A percentile compares a stretch with the other conserved stretches of the same genome.
Evolutionary conservation across 495 filamentous ascomycete genomes (phyloP).

Genomic region (Penicillium manginii): DNA sequence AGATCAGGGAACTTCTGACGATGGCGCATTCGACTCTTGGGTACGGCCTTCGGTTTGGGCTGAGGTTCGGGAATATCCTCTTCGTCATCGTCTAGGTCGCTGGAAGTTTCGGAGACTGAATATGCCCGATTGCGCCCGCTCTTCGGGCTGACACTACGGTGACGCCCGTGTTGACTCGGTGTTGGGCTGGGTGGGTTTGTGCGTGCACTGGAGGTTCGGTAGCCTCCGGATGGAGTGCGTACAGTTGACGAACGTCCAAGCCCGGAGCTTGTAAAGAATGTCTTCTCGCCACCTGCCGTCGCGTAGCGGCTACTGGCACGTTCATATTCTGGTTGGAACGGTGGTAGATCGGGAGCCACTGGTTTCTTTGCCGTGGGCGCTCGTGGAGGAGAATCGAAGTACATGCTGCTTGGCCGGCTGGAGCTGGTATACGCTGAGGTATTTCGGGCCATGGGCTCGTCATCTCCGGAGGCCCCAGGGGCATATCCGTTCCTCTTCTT

Average conservation of each 20-base stretch:
- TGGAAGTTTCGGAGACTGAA: conserved; percentile 42
- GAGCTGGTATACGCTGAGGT: conserved; percentile 53
- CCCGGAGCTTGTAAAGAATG: conserved; percentile 51
- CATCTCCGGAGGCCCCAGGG: conserved; percentile 55
- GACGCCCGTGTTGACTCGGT: conserved; percentile 30
- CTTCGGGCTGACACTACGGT: conserved; percentile 48
- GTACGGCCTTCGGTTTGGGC: conserved; percentile 46
- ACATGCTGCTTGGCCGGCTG: conserved; percentile 35
- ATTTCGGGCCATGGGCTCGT: conserved; percentile 59
- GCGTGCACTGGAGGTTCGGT: conserved; percentile 33
- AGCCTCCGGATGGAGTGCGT: conserved; percentile 45
- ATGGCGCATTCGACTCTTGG: conserved; percentile 45
- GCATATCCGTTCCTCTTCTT: conserved; percentile 58
- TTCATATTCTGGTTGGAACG: conserved; percentile 39
- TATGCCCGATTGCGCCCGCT: conserved; percentile 30
- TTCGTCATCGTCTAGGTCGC: conserved; percentile 33
- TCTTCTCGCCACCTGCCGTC: conserved; percentile 70
- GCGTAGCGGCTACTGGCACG: conserved; percentile 72
- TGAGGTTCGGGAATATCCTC: conserved; percentile 22
- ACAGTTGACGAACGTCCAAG: conserved; percentile 50
- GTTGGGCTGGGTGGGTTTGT: conserved; percentile 41
- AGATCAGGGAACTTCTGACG: conserved; percentile 42
- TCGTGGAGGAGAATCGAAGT: conserved; percentile 36
- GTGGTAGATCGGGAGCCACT: conserved; percentile 21
- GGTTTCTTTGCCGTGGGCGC: conserved; percentile 49